phyloP scores from a whole-genome alignment of 139 green algal genomes.

The Marvania coccoides region DNA sequence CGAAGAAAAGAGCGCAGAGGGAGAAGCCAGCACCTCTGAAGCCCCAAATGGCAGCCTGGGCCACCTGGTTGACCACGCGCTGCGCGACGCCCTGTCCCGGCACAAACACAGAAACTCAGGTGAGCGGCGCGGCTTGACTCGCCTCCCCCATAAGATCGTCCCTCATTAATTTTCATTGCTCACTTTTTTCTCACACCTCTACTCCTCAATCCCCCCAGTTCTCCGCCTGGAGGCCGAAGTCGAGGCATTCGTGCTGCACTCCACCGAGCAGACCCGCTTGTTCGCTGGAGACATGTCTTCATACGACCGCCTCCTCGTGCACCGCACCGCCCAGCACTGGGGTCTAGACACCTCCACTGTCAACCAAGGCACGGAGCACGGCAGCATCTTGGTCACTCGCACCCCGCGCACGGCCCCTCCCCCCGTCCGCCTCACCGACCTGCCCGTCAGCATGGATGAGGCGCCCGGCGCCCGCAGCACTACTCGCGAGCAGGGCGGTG shows the following conservation, averaged over 20 bases:
- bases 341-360: conserved; percentile 38
- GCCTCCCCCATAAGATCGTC: neutral
- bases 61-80: conserved; percentile 25
- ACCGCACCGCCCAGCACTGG: conserved; percentile 43
- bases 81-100: conserved; percentile 19
- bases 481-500: neutral
- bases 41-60: too few species aligned
- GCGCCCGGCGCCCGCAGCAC: neutral
- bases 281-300: conserved; percentile 28
- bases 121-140: neutral
- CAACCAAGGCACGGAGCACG: conserved; percentile 26
- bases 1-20: too few species aligned
- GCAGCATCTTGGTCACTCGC: conserved; percentile 21
- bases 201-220: conserved; percentile 16
- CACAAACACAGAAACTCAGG: conserved; percentile 17
- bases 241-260: conserved; percentile 23
- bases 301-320: conserved; percentile 36
- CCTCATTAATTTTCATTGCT: neutral
- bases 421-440: conserved; percentile 6
- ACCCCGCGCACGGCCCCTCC: neutral
- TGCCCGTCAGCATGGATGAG: conserved; percentile 6
- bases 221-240: conserved; percentile 33
- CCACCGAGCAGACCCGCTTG: neutral
- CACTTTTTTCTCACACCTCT: neutral
- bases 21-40: too few species aligned